Evolutionary conservation across 306 rosid genomes (phyloP).

Genomic region (Hylodesmum podocarpum): DNA sequence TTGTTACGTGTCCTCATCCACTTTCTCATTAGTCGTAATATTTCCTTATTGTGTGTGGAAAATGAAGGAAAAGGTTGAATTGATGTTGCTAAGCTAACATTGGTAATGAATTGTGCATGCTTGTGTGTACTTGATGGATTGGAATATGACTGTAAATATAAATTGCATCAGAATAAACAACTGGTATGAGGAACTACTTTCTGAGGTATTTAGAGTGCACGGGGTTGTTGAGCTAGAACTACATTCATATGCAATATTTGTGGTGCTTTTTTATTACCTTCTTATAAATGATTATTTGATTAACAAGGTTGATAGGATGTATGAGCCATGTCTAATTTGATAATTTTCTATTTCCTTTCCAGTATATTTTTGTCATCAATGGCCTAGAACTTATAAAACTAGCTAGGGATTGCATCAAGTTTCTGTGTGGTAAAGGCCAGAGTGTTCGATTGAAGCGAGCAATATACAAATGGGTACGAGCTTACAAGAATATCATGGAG

Average conservation of each 20-base stretch:
- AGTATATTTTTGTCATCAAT: slow-evolving; percentile 67
- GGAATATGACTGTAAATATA: background rate
- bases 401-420: slow-evolving; percentile 65
- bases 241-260: background rate
- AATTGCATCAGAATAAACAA: background rate
- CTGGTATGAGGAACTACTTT: background rate
- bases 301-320: background rate
- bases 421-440: slow-evolving; percentile 50
- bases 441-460: slow-evolving; percentile 67
- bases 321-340: slow-evolving; percentile 2
- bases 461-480: slow-evolving; percentile 45
- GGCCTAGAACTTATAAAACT: slow-evolving; percentile 71
- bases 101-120: background rate
- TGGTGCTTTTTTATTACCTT: background rate
- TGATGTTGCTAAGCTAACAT: background rate
- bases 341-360: slow-evolving; percentile 31
- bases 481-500: slow-evolving; percentile 32
- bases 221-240: background rate
- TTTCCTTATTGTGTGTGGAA: background rate
- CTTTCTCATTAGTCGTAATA: background rate
- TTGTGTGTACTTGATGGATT: background rate
- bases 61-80: slow-evolving; percentile 5
- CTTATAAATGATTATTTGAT: background rate
- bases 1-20: background rate
- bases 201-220: background rate